Evolutionary conservation across 441 rosid species (phyloP).

Genomic region (Kokia cookei): DNA sequence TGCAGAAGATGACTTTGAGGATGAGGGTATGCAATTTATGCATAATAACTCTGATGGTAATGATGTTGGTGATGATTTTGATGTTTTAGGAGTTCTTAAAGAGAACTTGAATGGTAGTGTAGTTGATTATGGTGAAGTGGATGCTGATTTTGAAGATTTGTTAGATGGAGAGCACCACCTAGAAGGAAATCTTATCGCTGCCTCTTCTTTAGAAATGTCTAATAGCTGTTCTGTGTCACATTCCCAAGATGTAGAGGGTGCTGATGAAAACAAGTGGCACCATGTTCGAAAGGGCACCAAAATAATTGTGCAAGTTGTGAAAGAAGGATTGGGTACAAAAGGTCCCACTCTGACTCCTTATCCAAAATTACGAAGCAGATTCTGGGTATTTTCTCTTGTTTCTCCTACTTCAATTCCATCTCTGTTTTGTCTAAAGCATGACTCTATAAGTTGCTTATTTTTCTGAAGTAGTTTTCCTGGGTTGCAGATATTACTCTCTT

Average conservation of each 20-base stretch:
- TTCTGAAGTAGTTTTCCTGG: conserved; percentile 12
- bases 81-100: conserved; percentile 42
- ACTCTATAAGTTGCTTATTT: conserved; percentile 6
- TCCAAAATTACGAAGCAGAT: conserved; percentile 89
- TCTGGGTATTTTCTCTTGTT: conserved; percentile 61
- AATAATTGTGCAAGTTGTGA: conserved; percentile 92
- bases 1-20: conserved; percentile 44
- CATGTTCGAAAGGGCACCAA: conserved; percentile 84
- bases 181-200: conserved; percentile 28
- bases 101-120: conserved; percentile 52
- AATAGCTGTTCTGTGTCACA: conserved; percentile 25
- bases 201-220: conserved; percentile 26
- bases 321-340: conserved; percentile 94
- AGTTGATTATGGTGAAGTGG: conserved; percentile 41
- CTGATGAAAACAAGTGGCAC: conserved; percentile 58
- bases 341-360: conserved; percentile 87
- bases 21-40: conserved; percentile 19
- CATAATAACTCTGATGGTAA: conserved; percentile 35
- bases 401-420: not conserved
- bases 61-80: conserved; percentile 61
- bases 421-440: not conserved
- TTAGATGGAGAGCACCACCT: conserved; percentile 40
- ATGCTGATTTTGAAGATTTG: conserved; percentile 36
- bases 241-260: conserved; percentile 26
- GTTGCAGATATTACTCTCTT: conserved; percentile 61